Evolutionary conservation across 305 asterid species (phyloP).

Genomic region (Rubia peregrina): DNA sequence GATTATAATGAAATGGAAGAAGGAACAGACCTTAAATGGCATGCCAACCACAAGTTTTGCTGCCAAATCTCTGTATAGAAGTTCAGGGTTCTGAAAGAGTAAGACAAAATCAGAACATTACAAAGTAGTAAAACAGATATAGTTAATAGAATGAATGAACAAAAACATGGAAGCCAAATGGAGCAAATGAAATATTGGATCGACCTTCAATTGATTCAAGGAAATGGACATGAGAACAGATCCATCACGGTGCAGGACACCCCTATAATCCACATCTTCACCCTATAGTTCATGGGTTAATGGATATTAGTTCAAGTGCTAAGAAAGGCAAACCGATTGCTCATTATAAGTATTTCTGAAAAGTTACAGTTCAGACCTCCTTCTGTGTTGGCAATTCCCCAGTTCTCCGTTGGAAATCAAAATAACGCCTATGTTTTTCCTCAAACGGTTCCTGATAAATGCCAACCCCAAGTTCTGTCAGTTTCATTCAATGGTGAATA

Average conservation of each 20-base stretch:
- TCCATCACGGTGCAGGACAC: constrained; percentile 98
- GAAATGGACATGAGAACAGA: constrained; percentile 93
- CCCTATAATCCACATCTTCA: constrained; percentile 95
- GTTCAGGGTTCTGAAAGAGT: constrained; percentile 66
- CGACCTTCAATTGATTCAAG: constrained; percentile 90
- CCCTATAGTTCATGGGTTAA: constrained; percentile 44
- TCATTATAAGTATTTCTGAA: neutral
- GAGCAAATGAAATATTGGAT: neutral
- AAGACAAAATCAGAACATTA: constrained; percentile 9
- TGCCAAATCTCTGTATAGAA: constrained; percentile 79
- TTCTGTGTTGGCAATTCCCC: constrained; percentile 94
- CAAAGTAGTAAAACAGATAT: constrained; percentile 1
- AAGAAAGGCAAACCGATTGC: constrained; percentile 9
- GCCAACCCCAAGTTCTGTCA: constrained; percentile 14
- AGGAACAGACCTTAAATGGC: constrained; percentile 77
- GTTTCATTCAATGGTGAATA: constrained; percentile 14
- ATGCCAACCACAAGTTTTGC: constrained; percentile 88
- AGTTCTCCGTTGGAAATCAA: constrained; percentile 92
- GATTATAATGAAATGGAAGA: constrained; percentile 5
- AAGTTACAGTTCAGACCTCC: constrained; percentile 47
- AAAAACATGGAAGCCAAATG: neutral
- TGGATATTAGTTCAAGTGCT: constrained; percentile 14
- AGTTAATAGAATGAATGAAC: neutral
- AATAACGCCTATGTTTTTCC: constrained; percentile 85
- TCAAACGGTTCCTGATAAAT: constrained; percentile 72